Percentiles rank a stretch among this genome's conserved stretches.
phyloP scores from a whole-genome alignment of 148 eudicot species.

The Camellia lanceoleosa region DNA sequence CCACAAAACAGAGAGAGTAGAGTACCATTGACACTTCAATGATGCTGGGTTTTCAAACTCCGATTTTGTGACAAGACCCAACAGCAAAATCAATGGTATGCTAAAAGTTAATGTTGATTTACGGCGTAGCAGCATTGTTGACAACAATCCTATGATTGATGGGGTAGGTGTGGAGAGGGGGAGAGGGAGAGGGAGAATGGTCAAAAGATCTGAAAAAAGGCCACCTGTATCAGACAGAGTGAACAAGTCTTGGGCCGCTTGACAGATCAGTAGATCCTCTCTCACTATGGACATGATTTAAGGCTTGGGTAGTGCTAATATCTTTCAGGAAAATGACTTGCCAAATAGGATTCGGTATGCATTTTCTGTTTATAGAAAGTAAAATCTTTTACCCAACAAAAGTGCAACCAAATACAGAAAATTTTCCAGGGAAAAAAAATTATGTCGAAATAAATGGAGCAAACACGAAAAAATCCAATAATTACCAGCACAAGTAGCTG shows the following conservation, averaged over 20 bases:
- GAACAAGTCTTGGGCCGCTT: background rate
- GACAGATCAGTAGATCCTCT: background rate
- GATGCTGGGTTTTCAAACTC: no score
- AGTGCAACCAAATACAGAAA: background rate
- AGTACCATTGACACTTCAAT: no score
- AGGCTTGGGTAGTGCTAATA: background rate
- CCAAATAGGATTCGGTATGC: background rate
- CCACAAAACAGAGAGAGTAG: no score
- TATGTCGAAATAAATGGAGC: no score
- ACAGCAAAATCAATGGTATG: no score
- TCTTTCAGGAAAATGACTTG: background rate
- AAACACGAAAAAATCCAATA: no score
- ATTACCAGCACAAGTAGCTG: no score
- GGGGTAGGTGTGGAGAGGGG: background rate
- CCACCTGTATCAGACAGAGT: background rate
- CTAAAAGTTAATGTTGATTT: background rate
- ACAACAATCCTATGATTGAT: background rate
- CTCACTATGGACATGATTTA: background rate
- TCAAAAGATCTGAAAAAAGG: background rate
- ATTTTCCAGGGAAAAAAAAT: background rate
- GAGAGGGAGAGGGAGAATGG: background rate
- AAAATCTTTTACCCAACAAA: background rate
- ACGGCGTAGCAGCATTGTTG: background rate
- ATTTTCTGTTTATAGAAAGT: background rate
- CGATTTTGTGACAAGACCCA: no score